These are phyloP conservation scores for Ambrosia hybrid DNA, from an alignment of 140 eudicot genomes.

Conservation along the genomic window DNA sequence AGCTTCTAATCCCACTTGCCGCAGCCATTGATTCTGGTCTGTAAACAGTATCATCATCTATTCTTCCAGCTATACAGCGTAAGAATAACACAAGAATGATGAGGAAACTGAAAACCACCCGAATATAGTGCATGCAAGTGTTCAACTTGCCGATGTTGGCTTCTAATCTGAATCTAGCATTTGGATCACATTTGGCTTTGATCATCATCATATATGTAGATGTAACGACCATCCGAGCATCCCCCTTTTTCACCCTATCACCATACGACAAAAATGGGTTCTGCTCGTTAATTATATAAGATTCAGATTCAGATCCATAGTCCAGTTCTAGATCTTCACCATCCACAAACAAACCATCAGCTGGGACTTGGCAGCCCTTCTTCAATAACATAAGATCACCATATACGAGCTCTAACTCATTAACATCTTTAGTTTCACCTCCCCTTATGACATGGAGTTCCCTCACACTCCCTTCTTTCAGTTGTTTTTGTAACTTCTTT, in stretches of 20 bases:
- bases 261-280: constrained; percentile 50
- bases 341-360: constrained; percentile 42
- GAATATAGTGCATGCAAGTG: constrained; percentile 20
- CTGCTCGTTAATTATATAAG: constrained; percentile 10
- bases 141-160: constrained; percentile 31
- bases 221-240: constrained; percentile 42
- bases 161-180: constrained; percentile 26
- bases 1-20: constrained; percentile 16
- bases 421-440: constrained; percentile 9
- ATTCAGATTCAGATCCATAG: constrained; percentile 11
- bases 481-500: constrained; percentile 26
- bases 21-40: constrained; percentile 25
- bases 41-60: constrained; percentile 22
- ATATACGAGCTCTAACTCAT: constrained; percentile 25
- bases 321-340: constrained; percentile 43
- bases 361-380: constrained; percentile 40
- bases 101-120: constrained; percentile 37
- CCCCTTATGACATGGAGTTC: constrained; percentile 28
- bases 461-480: not conserved
- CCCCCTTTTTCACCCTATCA: constrained; percentile 38
- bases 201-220: constrained; percentile 34
- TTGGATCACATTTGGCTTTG: not conserved
- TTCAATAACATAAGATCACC: constrained; percentile 47
- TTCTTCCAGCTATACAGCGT: constrained; percentile 19
- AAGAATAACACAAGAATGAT: constrained; percentile 24